Base-by-base conservation (phyloP, 192 early-diverging fungal species). In the Umbelopsis isabellina region DNA sequence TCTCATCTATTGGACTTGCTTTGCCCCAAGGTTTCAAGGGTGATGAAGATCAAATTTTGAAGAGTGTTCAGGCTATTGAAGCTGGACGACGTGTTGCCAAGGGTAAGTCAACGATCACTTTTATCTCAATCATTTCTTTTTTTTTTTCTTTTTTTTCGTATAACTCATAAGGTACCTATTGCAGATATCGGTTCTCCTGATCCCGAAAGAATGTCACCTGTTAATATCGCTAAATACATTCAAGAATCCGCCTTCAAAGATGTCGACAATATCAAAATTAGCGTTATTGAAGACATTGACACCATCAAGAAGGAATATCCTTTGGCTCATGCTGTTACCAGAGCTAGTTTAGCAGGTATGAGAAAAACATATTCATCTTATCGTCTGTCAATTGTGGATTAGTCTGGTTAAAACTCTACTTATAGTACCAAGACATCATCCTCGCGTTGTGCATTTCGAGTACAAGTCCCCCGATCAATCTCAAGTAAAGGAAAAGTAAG, bases 151-250 rank as follows among this genome's bases (percentile, higher is more conserved):
- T 73, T 72, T 72, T 71, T 49, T 4, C 48, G 45, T 18, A 55
- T n/a, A 46, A 25, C 16, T 69, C 13, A n/a, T 48, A 73, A 18
- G 2, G 37, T 66, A 46, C 15, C 21, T 9, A 37, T 45, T 21
- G 22, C 83, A 79, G 94, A 96, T 80, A 88, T 96, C 66, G 92
- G 92, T 67, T 90, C 89, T 53, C 90, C 89, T 52, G 92, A 92
- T 76, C 90, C 92, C 20, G 93, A 96, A 75, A 86, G 91, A n/a
- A 94, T 94, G 92, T 88, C 93, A 11, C 94, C 94, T 16, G 83
- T 88, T 69, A 84, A 80, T 23, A 89, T 91, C 66, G 88, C 89
- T 4, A 82, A 88, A 61, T 89, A 90, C 71, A 86, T 96, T 49
- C 58, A 84, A 66, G 76, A 85, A 21, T 52, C 27, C n/a, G 82